These are phyloP conservation scores for Tritrichomonas foetus DNA, from an alignment of 208 protist species.

Conservation along the genomic window DNA sequence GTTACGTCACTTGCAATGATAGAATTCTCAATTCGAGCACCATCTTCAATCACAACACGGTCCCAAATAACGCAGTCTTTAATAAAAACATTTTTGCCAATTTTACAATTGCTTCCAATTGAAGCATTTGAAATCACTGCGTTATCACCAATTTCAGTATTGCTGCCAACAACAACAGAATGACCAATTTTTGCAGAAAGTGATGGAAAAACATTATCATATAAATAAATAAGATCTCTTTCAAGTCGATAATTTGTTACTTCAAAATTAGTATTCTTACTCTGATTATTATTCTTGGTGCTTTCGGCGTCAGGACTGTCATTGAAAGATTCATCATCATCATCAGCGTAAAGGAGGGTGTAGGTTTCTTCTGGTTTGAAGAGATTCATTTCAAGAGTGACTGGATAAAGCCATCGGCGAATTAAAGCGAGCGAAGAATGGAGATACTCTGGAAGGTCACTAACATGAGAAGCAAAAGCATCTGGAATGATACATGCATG, in stretches of 20 bases:
- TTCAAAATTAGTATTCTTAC: neutral
- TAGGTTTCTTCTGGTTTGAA: neutral
- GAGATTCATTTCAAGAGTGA: conserved; percentile 31
- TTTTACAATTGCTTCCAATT: neutral
- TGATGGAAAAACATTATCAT: conserved; percentile 8
- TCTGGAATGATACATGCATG: neutral
- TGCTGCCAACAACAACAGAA: neutral
- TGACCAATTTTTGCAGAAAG: neutral
- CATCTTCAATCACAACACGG: neutral
- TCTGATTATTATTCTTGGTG: neutral
- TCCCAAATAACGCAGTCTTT: conserved; percentile 23
- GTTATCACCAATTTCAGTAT: neutral
- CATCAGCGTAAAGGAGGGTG: neutral
- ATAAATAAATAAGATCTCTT: neutral
- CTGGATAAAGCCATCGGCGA: conserved; percentile 15
- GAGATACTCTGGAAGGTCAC: neutral
- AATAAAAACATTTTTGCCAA: neutral
- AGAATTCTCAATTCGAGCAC: neutral
- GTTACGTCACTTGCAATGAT: neutral
- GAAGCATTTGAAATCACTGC: neutral
- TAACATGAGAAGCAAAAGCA: neutral
- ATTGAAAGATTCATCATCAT: neutral
- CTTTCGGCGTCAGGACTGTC: neutral
- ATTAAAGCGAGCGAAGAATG: neutral
- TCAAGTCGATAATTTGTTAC: neutral